Conservation (phyloP, 2,329 filamentous ascomycete species). For the Alternaria postmessia region DNA sequence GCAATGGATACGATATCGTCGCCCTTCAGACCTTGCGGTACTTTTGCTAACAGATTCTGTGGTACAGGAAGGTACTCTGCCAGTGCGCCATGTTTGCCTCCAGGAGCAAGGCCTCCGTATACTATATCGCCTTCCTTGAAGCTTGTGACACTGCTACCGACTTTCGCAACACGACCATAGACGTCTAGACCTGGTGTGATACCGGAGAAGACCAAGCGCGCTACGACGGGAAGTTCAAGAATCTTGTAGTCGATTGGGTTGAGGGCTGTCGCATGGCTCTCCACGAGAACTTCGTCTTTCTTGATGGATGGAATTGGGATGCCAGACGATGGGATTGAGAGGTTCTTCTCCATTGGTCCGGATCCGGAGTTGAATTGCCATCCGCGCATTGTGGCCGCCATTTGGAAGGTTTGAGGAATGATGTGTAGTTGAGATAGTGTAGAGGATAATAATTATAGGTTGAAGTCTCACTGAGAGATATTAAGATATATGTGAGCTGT, state of each 20-base stretch:
- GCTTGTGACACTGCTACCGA: slow-evolving; percentile 16
- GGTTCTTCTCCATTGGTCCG: slow-evolving; percentile 59
- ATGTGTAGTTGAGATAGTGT: background rate
- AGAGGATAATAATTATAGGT: background rate
- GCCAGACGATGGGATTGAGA: slow-evolving; percentile 55
- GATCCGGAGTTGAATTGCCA: slow-evolving; percentile 31
- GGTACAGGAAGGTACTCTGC: slow-evolving; percentile 40
- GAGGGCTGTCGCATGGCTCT: slow-evolving; percentile 59
- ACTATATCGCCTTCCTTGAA: slow-evolving; percentile 45
- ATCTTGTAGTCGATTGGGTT: slow-evolving; percentile 71
- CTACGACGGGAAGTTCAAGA: slow-evolving; percentile 57
- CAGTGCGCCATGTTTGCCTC: slow-evolving; percentile 39
- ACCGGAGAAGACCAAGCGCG: slow-evolving; percentile 50
- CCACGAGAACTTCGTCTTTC: slow-evolving; percentile 59
- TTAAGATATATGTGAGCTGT: background rate
- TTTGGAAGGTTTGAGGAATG: background rate
- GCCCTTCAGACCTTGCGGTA: slow-evolving; percentile 22
- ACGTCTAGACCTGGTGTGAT: slow-evolving; percentile 59
- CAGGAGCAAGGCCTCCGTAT: slow-evolving; percentile 39
- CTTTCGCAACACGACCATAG: slow-evolving; percentile 55
- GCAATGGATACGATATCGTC: slow-evolving; percentile 41
- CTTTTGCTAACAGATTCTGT: slow-evolving; percentile 2
- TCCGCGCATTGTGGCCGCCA: slow-evolving; percentile 61
- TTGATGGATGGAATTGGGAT: slow-evolving; percentile 50
- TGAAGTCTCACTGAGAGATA: background rate